These are phyloP conservation scores for Suillus variegatus DNA, from an alignment of 768 basidiomycete species.

Conservation along the genomic window DNA sequence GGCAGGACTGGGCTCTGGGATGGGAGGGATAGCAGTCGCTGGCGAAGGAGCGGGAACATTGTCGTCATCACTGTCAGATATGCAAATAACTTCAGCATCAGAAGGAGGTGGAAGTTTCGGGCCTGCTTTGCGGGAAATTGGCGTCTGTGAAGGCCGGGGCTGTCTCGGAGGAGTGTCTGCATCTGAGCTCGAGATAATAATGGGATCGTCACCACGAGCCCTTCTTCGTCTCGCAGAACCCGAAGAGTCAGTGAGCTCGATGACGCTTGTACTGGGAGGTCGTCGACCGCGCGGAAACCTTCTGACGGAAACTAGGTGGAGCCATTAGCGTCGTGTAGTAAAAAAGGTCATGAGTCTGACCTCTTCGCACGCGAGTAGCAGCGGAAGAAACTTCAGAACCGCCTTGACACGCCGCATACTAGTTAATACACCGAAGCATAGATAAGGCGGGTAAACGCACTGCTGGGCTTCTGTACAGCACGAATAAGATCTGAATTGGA, in stretches of 20 bases:
- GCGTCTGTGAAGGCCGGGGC: constrained; percentile 6
- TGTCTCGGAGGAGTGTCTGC: constrained; percentile 13
- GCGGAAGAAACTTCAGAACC: constrained; percentile 12
- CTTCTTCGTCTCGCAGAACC: constrained; percentile 9
- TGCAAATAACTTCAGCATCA: constrained; percentile 28
- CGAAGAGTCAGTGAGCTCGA: constrained; percentile 28
- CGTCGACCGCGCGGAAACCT: constrained; percentile 15
- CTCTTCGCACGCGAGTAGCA: constrained; percentile 19
- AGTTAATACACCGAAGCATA: constrained; percentile 3
- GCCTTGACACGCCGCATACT: background rate
- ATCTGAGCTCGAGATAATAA: constrained; percentile 28
- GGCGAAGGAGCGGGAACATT: background rate
- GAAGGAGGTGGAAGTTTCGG: constrained; percentile 9
- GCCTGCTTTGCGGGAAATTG: background rate
- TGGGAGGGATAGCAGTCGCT: background rate
- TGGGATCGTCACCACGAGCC: constrained; percentile 15
- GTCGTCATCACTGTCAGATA: constrained; percentile 30
- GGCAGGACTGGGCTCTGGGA: background rate
- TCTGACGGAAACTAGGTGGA: constrained; percentile 11
- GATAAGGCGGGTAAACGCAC: background rate
- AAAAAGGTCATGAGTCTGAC: constrained; percentile 16
- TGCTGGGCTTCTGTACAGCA: constrained; percentile 19
- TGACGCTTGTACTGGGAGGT: constrained; percentile 5
- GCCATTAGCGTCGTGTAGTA: constrained; percentile 17
- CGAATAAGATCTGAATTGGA: constrained; percentile 15